These are phyloP conservation scores for Flaveria trinervia DNA, from an alignment of 129 eudicot genomes.

Conservation along the genomic window DNA sequence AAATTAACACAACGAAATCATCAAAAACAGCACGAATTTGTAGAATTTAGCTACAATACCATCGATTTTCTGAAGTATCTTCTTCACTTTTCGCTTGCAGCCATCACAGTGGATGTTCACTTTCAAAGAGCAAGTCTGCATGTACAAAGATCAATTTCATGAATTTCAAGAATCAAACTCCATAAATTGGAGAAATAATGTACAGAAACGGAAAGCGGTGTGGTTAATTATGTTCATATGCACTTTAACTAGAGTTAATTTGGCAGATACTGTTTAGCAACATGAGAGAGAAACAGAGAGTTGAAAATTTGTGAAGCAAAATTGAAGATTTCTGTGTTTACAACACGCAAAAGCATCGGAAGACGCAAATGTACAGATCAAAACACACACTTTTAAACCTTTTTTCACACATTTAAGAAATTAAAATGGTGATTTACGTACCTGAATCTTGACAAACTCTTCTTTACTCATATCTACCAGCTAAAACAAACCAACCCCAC, in stretches of 20 bases:
- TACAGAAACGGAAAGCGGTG: not conserved
- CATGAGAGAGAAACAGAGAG: not conserved
- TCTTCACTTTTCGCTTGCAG: slow-evolving; percentile 91
- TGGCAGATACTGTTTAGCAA: slow-evolving; percentile 4
- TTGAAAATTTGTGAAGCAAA: not conserved
- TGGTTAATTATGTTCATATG: not conserved
- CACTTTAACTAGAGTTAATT: slow-evolving; percentile 12
- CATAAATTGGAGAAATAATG: not conserved
- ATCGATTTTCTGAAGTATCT: slow-evolving; percentile 93
- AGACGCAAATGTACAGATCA: slow-evolving; percentile 25
- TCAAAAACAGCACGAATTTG: not conserved
- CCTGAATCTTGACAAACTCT: slow-evolving; percentile 99
- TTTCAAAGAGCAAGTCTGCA: slow-evolving; percentile 88
- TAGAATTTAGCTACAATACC: slow-evolving; percentile 44
- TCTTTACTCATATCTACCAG: slow-evolving; percentile 79
- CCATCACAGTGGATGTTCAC: slow-evolving; percentile 99
- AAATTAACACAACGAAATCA: not conserved
- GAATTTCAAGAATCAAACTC: not conserved
- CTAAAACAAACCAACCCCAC: slow-evolving; percentile 25
- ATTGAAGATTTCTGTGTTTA: slow-evolving; percentile 38
- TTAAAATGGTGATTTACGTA: slow-evolving; percentile 27
- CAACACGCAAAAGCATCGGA: slow-evolving; percentile 42
- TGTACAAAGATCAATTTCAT: slow-evolving; percentile 31
- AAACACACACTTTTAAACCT: slow-evolving; percentile 22
- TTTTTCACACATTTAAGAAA: slow-evolving; percentile 19